These are phyloP conservation scores for Aspergillus steynii DNA, from an alignment of 495 filamentous ascomycete species.

Conservation along the genomic window DNA sequence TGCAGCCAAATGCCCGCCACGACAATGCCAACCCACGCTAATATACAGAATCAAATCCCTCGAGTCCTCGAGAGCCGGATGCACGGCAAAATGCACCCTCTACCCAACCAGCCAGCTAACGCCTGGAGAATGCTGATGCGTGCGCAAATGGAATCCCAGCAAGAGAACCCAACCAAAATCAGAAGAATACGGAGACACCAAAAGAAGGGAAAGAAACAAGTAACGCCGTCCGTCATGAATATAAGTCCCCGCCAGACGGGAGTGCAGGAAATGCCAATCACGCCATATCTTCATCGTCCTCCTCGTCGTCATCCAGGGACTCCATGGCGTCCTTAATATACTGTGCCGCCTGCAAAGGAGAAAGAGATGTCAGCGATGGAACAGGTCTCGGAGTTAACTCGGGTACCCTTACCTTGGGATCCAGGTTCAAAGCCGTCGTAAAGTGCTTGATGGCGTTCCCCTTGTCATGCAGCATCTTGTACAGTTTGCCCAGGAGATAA, in stretches of 20 bases:
- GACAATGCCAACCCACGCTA: conserved; percentile 34
- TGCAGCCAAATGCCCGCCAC: conserved; percentile 16
- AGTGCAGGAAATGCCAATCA: conserved; percentile 22
- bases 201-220: neutral
- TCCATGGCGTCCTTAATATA: conserved; percentile 95
- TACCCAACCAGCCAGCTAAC: conserved; percentile 35
- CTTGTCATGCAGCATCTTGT: conserved; percentile 79
- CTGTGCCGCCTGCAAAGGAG: conserved; percentile 65
- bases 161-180: conserved; percentile 1
- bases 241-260: conserved; percentile 7
- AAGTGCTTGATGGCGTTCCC: conserved; percentile 84
- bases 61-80: conserved; percentile 24
- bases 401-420: conserved; percentile 74
- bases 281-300: conserved; percentile 65
- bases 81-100: conserved; percentile 28
- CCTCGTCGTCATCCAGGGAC: conserved; percentile 79
- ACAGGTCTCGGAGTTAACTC: neutral
- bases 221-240: conserved; percentile 24
- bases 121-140: conserved; percentile 41
- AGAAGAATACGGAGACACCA: neutral
- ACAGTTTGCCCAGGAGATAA: conserved; percentile 84
- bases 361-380: conserved; percentile 21
- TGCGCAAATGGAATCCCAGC: conserved; percentile 14
- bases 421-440: conserved; percentile 89
- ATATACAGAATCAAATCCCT: conserved; percentile 42